A percentile compares a stretch with the other conserved stretches of the same genome.
Conservation (phyloP, 495 filamentous ascomycete genomes). For the Penicillium paxilli region DNA sequence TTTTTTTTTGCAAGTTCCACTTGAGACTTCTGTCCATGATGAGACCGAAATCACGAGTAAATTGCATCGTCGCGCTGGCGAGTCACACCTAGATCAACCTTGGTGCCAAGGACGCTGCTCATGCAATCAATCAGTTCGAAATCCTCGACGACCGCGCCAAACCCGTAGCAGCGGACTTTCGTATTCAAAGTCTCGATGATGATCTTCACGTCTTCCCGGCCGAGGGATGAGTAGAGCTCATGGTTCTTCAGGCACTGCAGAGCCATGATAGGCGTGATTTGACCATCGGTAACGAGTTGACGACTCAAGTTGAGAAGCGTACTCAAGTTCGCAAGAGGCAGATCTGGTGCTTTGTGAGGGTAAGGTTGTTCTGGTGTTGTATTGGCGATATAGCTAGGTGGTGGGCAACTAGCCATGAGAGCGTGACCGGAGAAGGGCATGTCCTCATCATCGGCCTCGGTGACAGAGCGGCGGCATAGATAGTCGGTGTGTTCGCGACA, state of each 20-base stretch:
- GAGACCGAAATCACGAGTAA: slow-evolving; percentile 27
- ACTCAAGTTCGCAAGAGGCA: slow-evolving; percentile 70
- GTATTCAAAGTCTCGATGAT: slow-evolving; percentile 70
- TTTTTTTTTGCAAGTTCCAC: not conserved
- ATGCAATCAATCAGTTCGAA: slow-evolving; percentile 89
- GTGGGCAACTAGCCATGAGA: slow-evolving; percentile 86
- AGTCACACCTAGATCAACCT: slow-evolving; percentile 48
- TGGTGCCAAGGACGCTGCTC: slow-evolving; percentile 66
- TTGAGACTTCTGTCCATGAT: not conserved
- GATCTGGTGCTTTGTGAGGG: slow-evolving; percentile 44
- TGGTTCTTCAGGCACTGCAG: slow-evolving; percentile 79
- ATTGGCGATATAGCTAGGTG: slow-evolving; percentile 50
- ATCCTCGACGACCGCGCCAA: slow-evolving; percentile 67
- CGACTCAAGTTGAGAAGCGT: slow-evolving; percentile 83
- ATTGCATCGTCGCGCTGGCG: slow-evolving; percentile 34
- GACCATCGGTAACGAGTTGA: slow-evolving; percentile 81
- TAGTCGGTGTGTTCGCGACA: slow-evolving; percentile 93
- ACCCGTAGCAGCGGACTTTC: slow-evolving; percentile 94
- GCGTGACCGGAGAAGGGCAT: slow-evolving; percentile 73
- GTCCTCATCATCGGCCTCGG: slow-evolving; percentile 50
- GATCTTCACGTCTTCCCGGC: slow-evolving; percentile 65
- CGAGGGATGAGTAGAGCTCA: slow-evolving; percentile 63
- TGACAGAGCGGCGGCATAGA: slow-evolving; percentile 47
- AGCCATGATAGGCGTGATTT: slow-evolving; percentile 97
- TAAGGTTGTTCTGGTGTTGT: slow-evolving; percentile 43